Base-by-base conservation (phyloP, 1,284 basidiomycete species). In the Naganishia sp. region DNA sequence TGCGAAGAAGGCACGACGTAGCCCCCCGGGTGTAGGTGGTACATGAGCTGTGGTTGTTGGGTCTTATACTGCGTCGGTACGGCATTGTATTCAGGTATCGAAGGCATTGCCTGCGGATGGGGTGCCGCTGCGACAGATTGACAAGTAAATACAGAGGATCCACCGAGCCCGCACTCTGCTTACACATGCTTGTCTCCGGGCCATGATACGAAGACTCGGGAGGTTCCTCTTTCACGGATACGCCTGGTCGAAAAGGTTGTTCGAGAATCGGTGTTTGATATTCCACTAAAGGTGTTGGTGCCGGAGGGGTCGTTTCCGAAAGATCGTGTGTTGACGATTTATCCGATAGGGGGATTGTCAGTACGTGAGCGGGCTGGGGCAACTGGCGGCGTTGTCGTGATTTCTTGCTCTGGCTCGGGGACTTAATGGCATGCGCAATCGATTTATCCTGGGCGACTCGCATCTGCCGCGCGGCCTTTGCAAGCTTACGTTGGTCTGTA, bases 381-480 rank as follows among this genome's bases (percentile, higher is more conserved):
- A 61, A 15, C 10, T 41, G 9, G 35, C 58, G 58, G 11, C 58
- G 58, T 28, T 49, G 46, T 18, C 58, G 58, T 18, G 47, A 50
- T 49, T 28, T 51, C 35, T 50, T 51, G 32, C 42, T 51, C 13
- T 60, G 46, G 28, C 47, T 35, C 4, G 47, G 47, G 6, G 58
- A 51, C 25, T 42, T 61, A 35, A 41, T 50, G 32, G 58, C 47
- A 28, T 23, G 21, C 1, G 58, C 47, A 7, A 51, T 42, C 6
- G 58, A 50, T 18, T 42, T 61, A 11, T 61, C 58, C 21, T 50
- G 58, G 6, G 35, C 46, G 5, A 23, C 58, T 25, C 41, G 49
- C 35, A 65, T 21, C 32, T 55, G 45, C 18, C 65, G 51, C 28
- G 65, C 25, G 32, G 39, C 45, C 62, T 66, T 57, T 18, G 55